Conservation (phyloP, 768 basidiomycete species). For the Glaciozyma antarctica region DNA sequence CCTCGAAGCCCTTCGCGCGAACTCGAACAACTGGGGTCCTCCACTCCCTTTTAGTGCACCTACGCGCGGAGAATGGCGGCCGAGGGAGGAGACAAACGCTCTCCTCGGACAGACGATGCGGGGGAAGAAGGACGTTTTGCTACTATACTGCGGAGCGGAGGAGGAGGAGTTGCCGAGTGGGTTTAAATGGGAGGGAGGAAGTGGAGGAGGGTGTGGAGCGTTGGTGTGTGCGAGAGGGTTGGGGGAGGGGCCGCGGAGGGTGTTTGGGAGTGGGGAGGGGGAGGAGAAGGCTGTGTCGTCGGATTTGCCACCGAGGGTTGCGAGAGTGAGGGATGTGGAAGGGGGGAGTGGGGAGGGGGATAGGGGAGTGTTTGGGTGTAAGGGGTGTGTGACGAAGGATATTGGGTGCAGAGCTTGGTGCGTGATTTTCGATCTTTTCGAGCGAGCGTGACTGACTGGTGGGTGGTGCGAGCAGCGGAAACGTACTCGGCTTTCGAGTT, state of each 20-base stretch:
- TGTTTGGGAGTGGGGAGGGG: too few relatives aligned
- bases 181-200: background rate
- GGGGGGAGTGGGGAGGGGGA: background rate
- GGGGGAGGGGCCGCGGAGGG: too few relatives aligned
- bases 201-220: background rate
- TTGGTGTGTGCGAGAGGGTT: background rate
- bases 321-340: background rate
- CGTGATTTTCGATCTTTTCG: background rate
- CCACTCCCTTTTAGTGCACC: too few relatives aligned
- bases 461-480: background rate
- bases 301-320: background rate
- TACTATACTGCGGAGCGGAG: background rate
- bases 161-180: background rate
- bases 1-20: background rate
- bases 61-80: too few relatives aligned
- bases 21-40: background rate
- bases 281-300: too few relatives aligned
- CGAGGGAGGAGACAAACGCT: background rate
- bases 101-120: background rate
- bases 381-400: background rate
- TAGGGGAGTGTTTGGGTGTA: background rate
- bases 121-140: background rate
- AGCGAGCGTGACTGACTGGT: background rate
- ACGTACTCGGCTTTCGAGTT: background rate
- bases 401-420: background rate